Percentiles rank a stretch among this genome's conserved stretches.
phyloP scores from a whole-genome alignment of 352 stramenopile genomes.

The Phytophthora kernoviae region DNA sequence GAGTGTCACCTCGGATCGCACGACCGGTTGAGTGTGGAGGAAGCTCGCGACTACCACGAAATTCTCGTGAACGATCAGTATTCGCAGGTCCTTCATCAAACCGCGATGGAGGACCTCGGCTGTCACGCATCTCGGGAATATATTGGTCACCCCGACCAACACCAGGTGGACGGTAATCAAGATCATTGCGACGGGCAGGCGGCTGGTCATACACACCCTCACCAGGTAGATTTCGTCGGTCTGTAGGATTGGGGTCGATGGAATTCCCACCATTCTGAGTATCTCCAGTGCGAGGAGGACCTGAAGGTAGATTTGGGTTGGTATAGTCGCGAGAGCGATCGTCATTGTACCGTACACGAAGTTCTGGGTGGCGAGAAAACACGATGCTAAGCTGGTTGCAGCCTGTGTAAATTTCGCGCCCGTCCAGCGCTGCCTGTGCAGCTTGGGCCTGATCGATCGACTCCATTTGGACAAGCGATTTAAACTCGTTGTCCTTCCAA shows the following conservation, averaged over 20 bases:
- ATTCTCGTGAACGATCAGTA: slow-evolving; percentile 35
- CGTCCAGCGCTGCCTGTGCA: slow-evolving; percentile 71
- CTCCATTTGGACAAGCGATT: slow-evolving; percentile 82
- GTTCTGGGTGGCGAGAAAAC: slow-evolving; percentile 72
- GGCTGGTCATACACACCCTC: slow-evolving; percentile 25
- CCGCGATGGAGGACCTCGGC: slow-evolving; percentile 20
- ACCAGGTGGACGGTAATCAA: slow-evolving; percentile 20
- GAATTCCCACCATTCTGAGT: slow-evolving; percentile 13
- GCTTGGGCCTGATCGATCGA: slow-evolving; percentile 73
- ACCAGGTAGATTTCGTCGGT: slow-evolving; percentile 20
- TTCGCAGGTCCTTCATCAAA: slow-evolving; percentile 26
- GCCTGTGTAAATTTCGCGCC: slow-evolving; percentile 86
- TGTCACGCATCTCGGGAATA: slow-evolving; percentile 16
- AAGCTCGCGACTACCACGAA: slow-evolving; percentile 24
- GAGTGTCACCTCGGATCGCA: slow-evolving; percentile 58
- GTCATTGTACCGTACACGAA: slow-evolving; percentile 81
- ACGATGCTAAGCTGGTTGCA: slow-evolving; percentile 85
- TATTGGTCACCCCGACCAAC: slow-evolving; percentile 32
- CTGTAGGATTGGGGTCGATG: slow-evolving; percentile 5
- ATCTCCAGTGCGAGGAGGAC: slow-evolving; percentile 31
- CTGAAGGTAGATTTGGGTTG: slow-evolving; percentile 70
- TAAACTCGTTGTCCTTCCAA: slow-evolving; percentile 85
- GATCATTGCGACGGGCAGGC: slow-evolving; percentile 25
- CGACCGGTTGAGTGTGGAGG: slow-evolving; percentile 70
- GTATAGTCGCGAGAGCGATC: slow-evolving; percentile 76